These are phyloP conservation scores for Solanum chacoense DNA, from an alignment of 305 asterid genomes.

Conservation along the genomic window DNA sequence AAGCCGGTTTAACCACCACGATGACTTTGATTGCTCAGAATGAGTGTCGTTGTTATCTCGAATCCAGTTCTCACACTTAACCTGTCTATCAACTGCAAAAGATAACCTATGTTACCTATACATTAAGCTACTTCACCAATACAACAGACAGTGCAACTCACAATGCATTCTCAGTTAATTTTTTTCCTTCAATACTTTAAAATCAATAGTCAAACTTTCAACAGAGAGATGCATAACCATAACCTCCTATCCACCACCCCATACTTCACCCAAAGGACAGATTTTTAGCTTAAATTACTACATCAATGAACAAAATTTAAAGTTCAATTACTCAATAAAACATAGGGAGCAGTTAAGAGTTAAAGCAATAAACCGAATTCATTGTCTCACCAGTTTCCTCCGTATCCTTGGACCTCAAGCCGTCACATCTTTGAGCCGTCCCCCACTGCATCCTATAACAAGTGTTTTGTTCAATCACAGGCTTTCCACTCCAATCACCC, in stretches of 20 bases:
- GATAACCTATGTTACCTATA: constrained; percentile 4
- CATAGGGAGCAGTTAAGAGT: not conserved
- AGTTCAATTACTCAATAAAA: not conserved
- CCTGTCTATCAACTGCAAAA: constrained; percentile 59
- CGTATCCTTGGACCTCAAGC: constrained; percentile 66
- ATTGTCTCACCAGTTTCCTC: constrained; percentile 73
- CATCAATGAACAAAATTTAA: not conserved
- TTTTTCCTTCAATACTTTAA: not conserved
- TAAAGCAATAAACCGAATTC: not conserved
- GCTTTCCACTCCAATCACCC: constrained; percentile 89
- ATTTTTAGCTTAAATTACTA: not conserved
- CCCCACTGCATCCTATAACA: constrained; percentile 99
- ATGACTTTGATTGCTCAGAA: constrained; percentile 46
- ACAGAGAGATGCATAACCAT: not conserved
- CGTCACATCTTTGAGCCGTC: constrained; percentile 70
- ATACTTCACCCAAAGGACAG: not conserved
- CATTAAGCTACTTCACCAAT: not conserved
- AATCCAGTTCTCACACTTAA: constrained; percentile 73
- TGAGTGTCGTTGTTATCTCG: constrained; percentile 44
- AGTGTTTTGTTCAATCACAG: constrained; percentile 83
- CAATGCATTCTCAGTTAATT: not conserved
- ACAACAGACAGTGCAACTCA: not conserved
- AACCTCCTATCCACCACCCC: not conserved
- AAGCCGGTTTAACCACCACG: constrained; percentile 68
- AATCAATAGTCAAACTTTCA: not conserved